These are phyloP conservation scores for Ogataea populi-albae DNA, from an alignment of 805 yeast species.

Conservation along the genomic window DNA sequence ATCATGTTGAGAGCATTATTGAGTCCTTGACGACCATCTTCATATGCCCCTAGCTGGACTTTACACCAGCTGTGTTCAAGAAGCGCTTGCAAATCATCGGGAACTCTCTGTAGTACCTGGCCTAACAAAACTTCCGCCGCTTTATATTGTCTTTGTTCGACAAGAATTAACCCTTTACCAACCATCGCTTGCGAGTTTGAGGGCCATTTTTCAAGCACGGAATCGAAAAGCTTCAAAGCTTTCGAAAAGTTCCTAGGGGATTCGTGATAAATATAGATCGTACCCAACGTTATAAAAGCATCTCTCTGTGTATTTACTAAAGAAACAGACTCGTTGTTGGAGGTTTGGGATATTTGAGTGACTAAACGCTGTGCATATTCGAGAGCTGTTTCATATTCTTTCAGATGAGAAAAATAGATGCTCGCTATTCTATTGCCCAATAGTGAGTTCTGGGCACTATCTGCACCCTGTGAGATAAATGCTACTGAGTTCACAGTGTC, in stretches of 20 bases:
- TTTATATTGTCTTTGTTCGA: conserved; percentile 57
- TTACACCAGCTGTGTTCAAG: conserved; percentile 80
- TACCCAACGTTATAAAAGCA: conserved; percentile 64
- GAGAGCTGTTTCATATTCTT: conserved; percentile 63
- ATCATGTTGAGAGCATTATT: conserved; percentile 39
- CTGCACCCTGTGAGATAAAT: conserved; percentile 39
- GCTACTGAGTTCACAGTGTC: conserved; percentile 39
- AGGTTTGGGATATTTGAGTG: conserved; percentile 46
- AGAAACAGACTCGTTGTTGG: conserved; percentile 43
- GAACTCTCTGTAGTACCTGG: conserved; percentile 45
- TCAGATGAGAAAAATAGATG: conserved; percentile 53
- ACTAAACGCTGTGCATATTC: conserved; percentile 61
- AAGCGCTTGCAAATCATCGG: conserved; percentile 57
- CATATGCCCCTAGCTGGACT: conserved; percentile 49
- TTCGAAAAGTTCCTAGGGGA: conserved; percentile 83
- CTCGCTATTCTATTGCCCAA: conserved; percentile 66
- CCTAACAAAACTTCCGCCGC: conserved; percentile 55
- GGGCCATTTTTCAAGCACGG: conserved; percentile 44
- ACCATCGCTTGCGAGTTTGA: conserved; percentile 56
- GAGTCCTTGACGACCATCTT: conserved; percentile 52
- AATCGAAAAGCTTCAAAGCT: conserved; percentile 70
- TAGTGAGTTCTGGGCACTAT: conserved; percentile 39
- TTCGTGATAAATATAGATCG: conserved; percentile 77
- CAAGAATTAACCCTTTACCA: conserved; percentile 77
- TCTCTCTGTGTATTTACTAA: conserved; percentile 55